These are phyloP conservation scores for Crepidotus variabilis DNA, from an alignment of 768 basidiomycete species.

Conservation along the genomic window DNA sequence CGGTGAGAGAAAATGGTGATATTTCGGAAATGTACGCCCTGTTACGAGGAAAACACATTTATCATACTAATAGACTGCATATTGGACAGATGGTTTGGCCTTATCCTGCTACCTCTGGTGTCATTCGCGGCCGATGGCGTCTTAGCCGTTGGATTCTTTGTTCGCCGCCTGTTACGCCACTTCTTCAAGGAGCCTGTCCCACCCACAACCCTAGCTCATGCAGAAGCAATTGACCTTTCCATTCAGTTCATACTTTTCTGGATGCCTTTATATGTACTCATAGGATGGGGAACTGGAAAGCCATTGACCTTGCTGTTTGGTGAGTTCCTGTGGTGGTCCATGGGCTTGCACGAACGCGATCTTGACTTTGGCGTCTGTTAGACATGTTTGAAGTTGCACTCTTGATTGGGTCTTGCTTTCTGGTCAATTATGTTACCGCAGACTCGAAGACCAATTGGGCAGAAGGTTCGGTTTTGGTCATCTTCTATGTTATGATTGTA, in stretches of 20 bases:
- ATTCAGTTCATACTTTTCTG: slow-evolving; percentile 81
- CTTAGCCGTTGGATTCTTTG: slow-evolving; percentile 55
- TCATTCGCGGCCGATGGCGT: slow-evolving; percentile 73
- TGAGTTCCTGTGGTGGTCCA: slow-evolving; percentile 30
- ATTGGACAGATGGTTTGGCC: slow-evolving; percentile 50
- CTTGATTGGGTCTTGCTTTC: slow-evolving; percentile 63
- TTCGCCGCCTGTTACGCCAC: slow-evolving; percentile 38
- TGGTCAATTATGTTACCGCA: slow-evolving; percentile 78
- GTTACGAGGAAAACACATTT: neutral
- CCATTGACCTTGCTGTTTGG: slow-evolving; percentile 69
- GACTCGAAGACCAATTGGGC: slow-evolving; percentile 80
- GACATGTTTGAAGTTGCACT: slow-evolving; percentile 68
- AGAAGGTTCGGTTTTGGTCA: slow-evolving; percentile 62
- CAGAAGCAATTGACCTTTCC: slow-evolving; percentile 69
- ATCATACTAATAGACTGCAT: neutral
- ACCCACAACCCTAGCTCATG: slow-evolving; percentile 60
- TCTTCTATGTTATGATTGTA: slow-evolving; percentile 68
- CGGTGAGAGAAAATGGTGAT: slow-evolving; percentile 37
- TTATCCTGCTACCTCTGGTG: slow-evolving; percentile 42
- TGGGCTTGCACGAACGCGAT: too few species aligned
- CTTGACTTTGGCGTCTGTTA: slow-evolving; percentile 19
- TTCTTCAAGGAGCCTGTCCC: slow-evolving; percentile 36
- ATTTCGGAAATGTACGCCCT: slow-evolving; percentile 51
- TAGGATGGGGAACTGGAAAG: slow-evolving; percentile 63
- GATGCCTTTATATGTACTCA: slow-evolving; percentile 68